Evolutionary conservation across 2,329 filamentous ascomycete genomes (phyloP), one percentile per base, ranked within the genome.

Genomic region (Fusarium denticulatum): DNA sequence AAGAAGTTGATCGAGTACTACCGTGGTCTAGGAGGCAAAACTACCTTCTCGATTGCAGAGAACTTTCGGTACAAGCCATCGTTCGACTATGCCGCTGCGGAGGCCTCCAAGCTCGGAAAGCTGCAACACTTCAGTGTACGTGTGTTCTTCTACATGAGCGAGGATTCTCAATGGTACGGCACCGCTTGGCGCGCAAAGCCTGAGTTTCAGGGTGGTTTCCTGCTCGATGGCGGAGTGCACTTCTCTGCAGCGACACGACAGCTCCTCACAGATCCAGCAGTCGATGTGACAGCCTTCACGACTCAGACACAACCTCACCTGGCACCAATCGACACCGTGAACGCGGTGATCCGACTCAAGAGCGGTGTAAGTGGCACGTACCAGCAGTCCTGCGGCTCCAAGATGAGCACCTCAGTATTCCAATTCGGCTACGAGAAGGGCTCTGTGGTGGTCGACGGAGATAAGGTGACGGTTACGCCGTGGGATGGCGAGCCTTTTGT

Each of bases 141-240:
- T 32, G 58, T 84, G 39, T 79, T 83, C 62, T 78, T 71, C 20
- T 79, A 82, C 72, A 81, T 86, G 78, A 64, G 77, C 45, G 53
- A 73, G 63, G 76, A 78, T 60, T 79, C 85, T 76, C 85, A 86
- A 79, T 89, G 86, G 78, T 86, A 84, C 73, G 83, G 86, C 53
- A 89, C 88, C 7, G 72, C 82, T 32, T 89, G 93, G 93, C 89
- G 93, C 61, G 92, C 91, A 80, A 87, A 83, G 62, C 93, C 93
- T 3, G 85, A 88, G 59, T 89, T 94, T 79, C 92, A 94, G 81
- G 93, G 93, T 61, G 93, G 93, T 0, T 95, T 94, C 79, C 80
- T 95, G 61, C 88, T 95, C 5, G 93, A 95, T 77, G 92, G 89
- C 20, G 93, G 93, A 47, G 92, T 95, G 32, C 93, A 95, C 80